Evolutionary conservation across 2,329 filamentous ascomycete species (phyloP).

Genomic region (Aspergillus melleus): DNA sequence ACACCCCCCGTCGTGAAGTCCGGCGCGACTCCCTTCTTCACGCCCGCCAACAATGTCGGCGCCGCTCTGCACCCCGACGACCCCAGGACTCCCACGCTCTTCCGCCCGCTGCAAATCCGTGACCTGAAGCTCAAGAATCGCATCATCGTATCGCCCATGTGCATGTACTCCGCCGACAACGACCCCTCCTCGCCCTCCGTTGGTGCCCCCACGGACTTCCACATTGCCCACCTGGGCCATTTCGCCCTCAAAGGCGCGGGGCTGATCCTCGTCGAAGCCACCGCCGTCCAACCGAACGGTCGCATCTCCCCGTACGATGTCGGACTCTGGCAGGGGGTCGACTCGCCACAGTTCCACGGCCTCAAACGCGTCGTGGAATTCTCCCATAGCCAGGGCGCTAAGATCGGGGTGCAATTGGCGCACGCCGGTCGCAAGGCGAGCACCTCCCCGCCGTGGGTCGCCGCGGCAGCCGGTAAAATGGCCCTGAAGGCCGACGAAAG

Average conservation of each 20-base stretch:
- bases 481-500: conserved; percentile 47
- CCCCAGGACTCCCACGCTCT: conserved; percentile 52
- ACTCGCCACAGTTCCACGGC: conserved; percentile 64
- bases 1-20: neutral
- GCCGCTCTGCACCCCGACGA: conserved; percentile 37
- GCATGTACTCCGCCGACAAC: conserved; percentile 65
- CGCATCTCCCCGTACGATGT: conserved; percentile 67
- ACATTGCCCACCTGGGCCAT: conserved; percentile 77
- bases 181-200: conserved; percentile 26
- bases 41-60: conserved; percentile 38
- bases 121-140: conserved; percentile 64
- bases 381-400: conserved; percentile 72
- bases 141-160: conserved; percentile 62
- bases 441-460: conserved; percentile 52
- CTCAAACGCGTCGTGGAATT: conserved; percentile 70
- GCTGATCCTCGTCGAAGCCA: conserved; percentile 75
- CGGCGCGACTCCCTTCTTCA: conserved; percentile 34
- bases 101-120: conserved; percentile 56
- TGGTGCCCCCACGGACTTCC: conserved; percentile 76
- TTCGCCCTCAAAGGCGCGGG: conserved; percentile 73
- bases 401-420: conserved; percentile 75
- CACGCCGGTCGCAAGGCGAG: conserved; percentile 71
- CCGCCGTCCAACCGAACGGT: conserved; percentile 70
- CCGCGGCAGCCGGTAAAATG: conserved; percentile 18
- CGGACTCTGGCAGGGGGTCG: conserved; percentile 68